A percentile compares a stretch with the other conserved stretches of the same genome.
Conservation (phyloP, 352 stramenopile genomes). For the Phytophthora hybrid region DNA sequence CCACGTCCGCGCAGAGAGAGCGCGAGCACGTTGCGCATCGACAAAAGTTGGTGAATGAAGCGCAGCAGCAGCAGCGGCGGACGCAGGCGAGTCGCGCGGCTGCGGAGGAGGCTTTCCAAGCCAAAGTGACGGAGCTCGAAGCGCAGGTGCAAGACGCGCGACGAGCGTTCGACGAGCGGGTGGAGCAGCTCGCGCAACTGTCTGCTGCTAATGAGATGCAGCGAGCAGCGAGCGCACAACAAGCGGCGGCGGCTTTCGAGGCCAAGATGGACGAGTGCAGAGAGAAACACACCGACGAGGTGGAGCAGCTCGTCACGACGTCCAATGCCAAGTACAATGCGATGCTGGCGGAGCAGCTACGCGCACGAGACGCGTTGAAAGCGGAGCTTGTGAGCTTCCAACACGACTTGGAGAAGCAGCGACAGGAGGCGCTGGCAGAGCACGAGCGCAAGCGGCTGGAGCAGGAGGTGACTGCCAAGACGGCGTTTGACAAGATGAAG, state of each 20-base stretch:
- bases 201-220: conserved; percentile 32
- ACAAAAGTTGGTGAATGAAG: conserved; percentile 23
- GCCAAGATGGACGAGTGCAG: conserved; percentile 39
- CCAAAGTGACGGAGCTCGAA: conserved; percentile 54
- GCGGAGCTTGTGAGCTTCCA: conserved; percentile 34
- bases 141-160: conserved; percentile 45
- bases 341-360: conserved; percentile 80
- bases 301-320: conserved; percentile 70
- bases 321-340: conserved; percentile 77
- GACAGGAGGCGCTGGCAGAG: conserved; percentile 22
- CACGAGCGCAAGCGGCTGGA: conserved; percentile 31
- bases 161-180: conserved; percentile 51
- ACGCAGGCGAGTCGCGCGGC: conserved; percentile 36
- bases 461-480: conserved; percentile 24
- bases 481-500: conserved; percentile 56
- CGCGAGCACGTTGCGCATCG: conserved; percentile 29
- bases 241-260: conserved; percentile 23
- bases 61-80: conserved; percentile 40
- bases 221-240: conserved; percentile 31
- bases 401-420: conserved; percentile 36
- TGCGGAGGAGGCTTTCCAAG: conserved; percentile 50
- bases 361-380: conserved; percentile 60
- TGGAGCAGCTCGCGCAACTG: conserved; percentile 48
- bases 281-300: conserved; percentile 61
- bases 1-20: conserved; percentile 40